Conservation (phyloP, 345 rosid species). For the Sonneratia alba region DNA sequence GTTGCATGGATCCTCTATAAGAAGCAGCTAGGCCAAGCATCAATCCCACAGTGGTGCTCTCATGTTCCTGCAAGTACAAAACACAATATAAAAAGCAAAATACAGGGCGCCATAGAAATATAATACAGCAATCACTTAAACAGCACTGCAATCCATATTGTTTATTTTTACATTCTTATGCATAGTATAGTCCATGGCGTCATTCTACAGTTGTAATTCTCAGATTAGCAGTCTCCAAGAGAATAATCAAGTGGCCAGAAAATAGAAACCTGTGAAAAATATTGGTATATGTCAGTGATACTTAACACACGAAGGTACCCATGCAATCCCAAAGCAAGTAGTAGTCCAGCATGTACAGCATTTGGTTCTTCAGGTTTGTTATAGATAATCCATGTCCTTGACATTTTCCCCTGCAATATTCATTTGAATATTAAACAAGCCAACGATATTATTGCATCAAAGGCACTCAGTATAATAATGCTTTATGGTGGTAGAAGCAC, state of each 20-base stretch:
- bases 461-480: not conserved
- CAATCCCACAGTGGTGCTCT: constrained; percentile 81
- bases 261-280: constrained; percentile 65
- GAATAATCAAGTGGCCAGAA: constrained; percentile 5
- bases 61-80: constrained; percentile 54
- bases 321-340: constrained; percentile 88
- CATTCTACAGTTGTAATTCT: not conserved
- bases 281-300: constrained; percentile 72
- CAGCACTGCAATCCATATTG: not conserved
- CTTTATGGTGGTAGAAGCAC: not conserved
- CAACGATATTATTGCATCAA: not conserved
- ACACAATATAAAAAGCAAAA: not conserved
- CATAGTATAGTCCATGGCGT: not conserved
- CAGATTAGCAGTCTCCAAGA: not conserved
- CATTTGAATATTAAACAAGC: not conserved
- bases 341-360: constrained; percentile 86
- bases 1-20: constrained; percentile 89
- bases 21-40: constrained; percentile 98
- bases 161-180: not conserved
- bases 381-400: constrained; percentile 90
- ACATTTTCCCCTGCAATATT: constrained; percentile 72
- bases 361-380: constrained; percentile 88
- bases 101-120: not conserved
- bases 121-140: not conserved
- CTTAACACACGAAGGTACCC: constrained; percentile 73